Base-by-base conservation (phyloP, 1,284 basidiomycete genomes). In the Ganoderma meredithae region DNA sequence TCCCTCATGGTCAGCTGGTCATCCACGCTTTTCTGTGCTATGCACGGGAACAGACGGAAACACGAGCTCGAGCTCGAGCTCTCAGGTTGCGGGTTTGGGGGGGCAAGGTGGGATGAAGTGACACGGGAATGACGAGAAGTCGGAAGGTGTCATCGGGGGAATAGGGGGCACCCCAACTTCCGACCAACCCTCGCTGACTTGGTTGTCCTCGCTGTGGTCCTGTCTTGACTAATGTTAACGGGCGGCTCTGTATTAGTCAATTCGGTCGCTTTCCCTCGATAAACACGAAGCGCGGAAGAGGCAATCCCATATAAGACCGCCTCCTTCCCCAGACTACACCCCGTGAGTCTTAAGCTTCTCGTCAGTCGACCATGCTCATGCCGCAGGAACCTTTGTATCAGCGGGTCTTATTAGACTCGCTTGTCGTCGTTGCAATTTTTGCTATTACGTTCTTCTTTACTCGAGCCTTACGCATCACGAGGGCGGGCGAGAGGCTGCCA, bases 401-500 rank as follows among this genome's bases (percentile, higher is more conserved):
- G 12, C 55, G 31, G n/a, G 31, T 39, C n/a, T 19, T 58, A n/a
- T 13, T 39, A 39, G 55, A 33, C n/a, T 36, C 33, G 17, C 62
- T 71, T 49, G 13, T 49, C 7, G 17, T 39, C 4, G 67, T 60
- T 7, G 39, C 49, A 2, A 13, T 69, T 40, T 56, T 33, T 4
- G 44, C 27, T 13, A 19, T 62, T 10, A 59, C 64, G 33, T 69
- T 60, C 27, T 7, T 63, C 19, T 43, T 41, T 8, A 49, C 31
- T 7, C 60, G 63, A 8, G 6, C 27, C 1, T 19, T 67, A 17
- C 60, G 52, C 19, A 52, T 39, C 55, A 62, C 33, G 2, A 63
- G 60, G 60, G 33, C 60, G 15, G 40, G 36, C 56, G 59, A 62
- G 27, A 60, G 39, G 19, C 65, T 74, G 9, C 73, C 73, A 15